Percentiles rank a stretch among this genome's conserved stretches.
Evolutionary conservation across 1,139 yeast genomes (phyloP).

Genomic region (Geotrichum fermentans): DNA sequence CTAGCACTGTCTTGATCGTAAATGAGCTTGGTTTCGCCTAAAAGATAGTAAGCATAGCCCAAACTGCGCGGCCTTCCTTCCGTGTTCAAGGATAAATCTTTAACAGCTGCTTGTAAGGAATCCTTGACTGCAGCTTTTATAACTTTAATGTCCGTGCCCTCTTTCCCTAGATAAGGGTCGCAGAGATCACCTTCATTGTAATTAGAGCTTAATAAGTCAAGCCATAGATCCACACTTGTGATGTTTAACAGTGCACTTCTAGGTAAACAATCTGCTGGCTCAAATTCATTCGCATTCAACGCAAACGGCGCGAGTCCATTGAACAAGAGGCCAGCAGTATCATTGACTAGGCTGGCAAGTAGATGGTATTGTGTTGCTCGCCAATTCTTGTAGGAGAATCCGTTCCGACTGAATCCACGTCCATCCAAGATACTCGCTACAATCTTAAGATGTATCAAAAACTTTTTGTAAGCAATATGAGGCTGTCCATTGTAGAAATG

Average conservation of each 20-base stretch:
- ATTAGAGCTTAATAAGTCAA: slow-evolving; percentile 9
- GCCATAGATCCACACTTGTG: slow-evolving; percentile 37
- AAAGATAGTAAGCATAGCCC: slow-evolving; percentile 36
- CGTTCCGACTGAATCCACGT: slow-evolving; percentile 28
- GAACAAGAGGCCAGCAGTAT: slow-evolving; percentile 45
- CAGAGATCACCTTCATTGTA: slow-evolving; percentile 19
- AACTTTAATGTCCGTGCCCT: slow-evolving; percentile 26
- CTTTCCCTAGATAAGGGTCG: slow-evolving; percentile 24
- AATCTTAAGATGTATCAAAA: slow-evolving; percentile 55
- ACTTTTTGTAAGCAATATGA: slow-evolving; percentile 57
- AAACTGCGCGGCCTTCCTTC: slow-evolving; percentile 40
- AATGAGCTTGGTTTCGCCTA: slow-evolving; percentile 34
- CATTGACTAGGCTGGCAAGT: slow-evolving; percentile 53
- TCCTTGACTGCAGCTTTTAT: slow-evolving; percentile 29
- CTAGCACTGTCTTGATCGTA: slow-evolving; percentile 36
- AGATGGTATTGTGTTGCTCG: slow-evolving; percentile 44
- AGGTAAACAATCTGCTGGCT: slow-evolving; percentile 40
- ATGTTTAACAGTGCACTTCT: slow-evolving; percentile 46
- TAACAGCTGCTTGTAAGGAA: slow-evolving; percentile 26
- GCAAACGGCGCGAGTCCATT: slow-evolving; percentile 39
- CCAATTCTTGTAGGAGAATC: slow-evolving; percentile 40
- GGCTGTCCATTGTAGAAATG: slow-evolving; percentile 60
- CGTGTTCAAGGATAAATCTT: slow-evolving; percentile 28
- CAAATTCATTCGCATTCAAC: slow-evolving; percentile 28
- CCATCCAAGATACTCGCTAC: slow-evolving; percentile 34